Evolutionary conservation across 495 filamentous ascomycete genomes (phyloP).

Genomic region (Talaromyces wortmannii): DNA sequence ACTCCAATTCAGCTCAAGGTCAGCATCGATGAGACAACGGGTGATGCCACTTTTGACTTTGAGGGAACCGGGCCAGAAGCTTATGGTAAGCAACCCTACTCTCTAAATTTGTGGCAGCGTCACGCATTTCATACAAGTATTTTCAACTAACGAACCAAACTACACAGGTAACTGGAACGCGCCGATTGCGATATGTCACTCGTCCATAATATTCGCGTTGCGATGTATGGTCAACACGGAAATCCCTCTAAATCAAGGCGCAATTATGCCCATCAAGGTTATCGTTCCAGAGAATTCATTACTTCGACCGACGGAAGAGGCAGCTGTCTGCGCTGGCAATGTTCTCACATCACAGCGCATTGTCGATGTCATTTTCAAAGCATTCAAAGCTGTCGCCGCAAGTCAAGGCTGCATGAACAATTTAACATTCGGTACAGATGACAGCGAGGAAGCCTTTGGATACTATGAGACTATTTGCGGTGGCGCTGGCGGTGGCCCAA

Average conservation of each 20-base stretch:
- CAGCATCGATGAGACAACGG: slow-evolving; percentile 66
- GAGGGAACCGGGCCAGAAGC: slow-evolving; percentile 67
- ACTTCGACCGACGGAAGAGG: slow-evolving; percentile 75
- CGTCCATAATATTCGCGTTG: slow-evolving; percentile 93
- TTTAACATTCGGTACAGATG: slow-evolving; percentile 53
- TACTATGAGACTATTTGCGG: slow-evolving; percentile 96
- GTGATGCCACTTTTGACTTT: slow-evolving; percentile 81
- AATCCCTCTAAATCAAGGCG: slow-evolving; percentile 95
- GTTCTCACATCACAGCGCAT: slow-evolving; percentile 88
- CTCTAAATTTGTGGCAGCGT: too few species aligned
- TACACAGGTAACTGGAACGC: slow-evolving; percentile 71
- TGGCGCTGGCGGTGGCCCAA: slow-evolving; percentile 78
- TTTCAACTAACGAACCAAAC: too few species aligned
- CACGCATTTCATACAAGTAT: too few species aligned
- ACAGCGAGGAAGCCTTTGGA: slow-evolving; percentile 76
- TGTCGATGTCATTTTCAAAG: slow-evolving; percentile 87
- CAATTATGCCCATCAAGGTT: slow-evolving; percentile 79
- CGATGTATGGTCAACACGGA: slow-evolving; percentile 88
- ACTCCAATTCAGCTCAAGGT: slow-evolving; percentile 69
- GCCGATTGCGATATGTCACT: slow-evolving; percentile 87
- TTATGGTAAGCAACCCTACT: slow-evolving; percentile 44
- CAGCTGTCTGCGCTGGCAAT: slow-evolving; percentile 93
- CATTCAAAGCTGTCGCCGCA: slow-evolving; percentile 85
- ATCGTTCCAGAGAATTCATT: slow-evolving; percentile 76
- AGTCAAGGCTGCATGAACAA: slow-evolving; percentile 94